These are phyloP conservation scores for Paraglomus brasilianum DNA, from an alignment of 192 early-diverging fungal genomes.

Conservation along the genomic window DNA sequence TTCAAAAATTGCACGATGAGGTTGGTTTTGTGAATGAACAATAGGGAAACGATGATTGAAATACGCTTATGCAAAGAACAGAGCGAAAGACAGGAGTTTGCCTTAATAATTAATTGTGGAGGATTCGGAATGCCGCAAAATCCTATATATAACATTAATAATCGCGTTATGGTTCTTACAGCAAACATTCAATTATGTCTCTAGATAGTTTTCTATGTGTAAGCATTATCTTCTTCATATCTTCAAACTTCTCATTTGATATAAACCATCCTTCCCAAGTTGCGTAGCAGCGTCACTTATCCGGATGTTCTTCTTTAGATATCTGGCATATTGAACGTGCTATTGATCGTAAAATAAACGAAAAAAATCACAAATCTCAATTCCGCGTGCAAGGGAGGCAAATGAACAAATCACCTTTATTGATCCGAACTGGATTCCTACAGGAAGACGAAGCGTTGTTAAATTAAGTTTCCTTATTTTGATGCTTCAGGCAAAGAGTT, in stretches of 20 bases:
- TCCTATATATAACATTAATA: neutral
- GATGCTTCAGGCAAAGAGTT: conserved; percentile 24
- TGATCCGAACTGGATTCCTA: conserved; percentile 21
- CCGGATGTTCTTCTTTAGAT: too few species aligned
- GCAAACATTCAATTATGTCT: too few species aligned
- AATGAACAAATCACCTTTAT: too few species aligned
- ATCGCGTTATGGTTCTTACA: neutral
- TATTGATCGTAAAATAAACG: neutral
- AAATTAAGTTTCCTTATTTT: conserved; percentile 9
- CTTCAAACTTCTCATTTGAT: too few species aligned
- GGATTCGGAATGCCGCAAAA: neutral
- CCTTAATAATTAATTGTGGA: conserved; percentile 3
- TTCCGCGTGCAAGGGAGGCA: neutral
- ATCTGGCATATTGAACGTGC: conserved; percentile 18
- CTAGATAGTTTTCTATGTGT: too few species aligned
- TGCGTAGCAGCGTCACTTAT: too few species aligned
- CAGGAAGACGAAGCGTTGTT: neutral
- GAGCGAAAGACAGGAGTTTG: too few species aligned
- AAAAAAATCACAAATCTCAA: neutral
- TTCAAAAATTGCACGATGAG: conserved; percentile 10
- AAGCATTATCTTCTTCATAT: too few species aligned
- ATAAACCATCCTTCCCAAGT: too few species aligned
- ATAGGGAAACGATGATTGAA: too few species aligned
- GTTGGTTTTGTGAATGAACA: too few species aligned
- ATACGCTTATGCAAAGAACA: too few species aligned